Percentiles rank a stretch among this genome's conserved stretches.
These are phyloP conservation scores for Beauveria asiatica DNA, from an alignment of 2,329 filamentous ascomycete species.

Conservation along the genomic window DNA sequence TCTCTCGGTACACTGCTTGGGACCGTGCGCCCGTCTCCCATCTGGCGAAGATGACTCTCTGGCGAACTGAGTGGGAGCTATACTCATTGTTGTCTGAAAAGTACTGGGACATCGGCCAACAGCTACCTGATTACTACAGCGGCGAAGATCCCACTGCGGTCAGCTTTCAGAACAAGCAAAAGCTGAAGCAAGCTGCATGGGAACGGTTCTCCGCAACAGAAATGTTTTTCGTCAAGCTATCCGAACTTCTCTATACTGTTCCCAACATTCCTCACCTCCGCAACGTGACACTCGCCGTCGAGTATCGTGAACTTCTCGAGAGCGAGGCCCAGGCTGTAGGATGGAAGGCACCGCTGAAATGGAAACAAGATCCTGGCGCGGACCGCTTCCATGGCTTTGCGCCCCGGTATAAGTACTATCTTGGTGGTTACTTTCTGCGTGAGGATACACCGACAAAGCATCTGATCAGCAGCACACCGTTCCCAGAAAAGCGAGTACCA, in stretches of 20 bases:
- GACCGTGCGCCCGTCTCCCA: constrained; percentile 43
- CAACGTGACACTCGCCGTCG: constrained; percentile 45
- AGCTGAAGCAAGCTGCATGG: constrained; percentile 40
- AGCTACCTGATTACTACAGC: constrained; percentile 45
- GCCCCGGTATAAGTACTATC: constrained; percentile 49
- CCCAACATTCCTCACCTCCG: constrained; percentile 51
- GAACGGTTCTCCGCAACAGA: constrained; percentile 48
- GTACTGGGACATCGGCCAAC: constrained; percentile 43
- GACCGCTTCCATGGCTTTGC: constrained; percentile 44
- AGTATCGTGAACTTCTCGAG: constrained; percentile 52
- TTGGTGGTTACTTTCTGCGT: constrained; percentile 45
- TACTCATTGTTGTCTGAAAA: constrained; percentile 45
- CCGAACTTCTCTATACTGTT: constrained; percentile 52
- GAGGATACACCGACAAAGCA: constrained; percentile 41
- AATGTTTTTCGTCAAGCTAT: constrained; percentile 56
- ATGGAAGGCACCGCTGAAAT: constrained; percentile 41
- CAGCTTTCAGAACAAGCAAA: constrained; percentile 34
- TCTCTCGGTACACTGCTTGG: constrained; percentile 54
- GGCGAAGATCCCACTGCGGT: constrained; percentile 35
- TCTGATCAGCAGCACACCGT: constrained; percentile 43
- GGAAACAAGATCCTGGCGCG: constrained; percentile 49
- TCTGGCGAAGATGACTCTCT: constrained; percentile 50
- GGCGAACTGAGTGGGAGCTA: constrained; percentile 47
- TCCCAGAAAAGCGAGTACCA: constrained; percentile 46
- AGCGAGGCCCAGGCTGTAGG: constrained; percentile 35